These are phyloP conservation scores for Musa balbisiana DNA, from an alignment of 202 grass and related monocot species.

Conservation along the genomic window DNA sequence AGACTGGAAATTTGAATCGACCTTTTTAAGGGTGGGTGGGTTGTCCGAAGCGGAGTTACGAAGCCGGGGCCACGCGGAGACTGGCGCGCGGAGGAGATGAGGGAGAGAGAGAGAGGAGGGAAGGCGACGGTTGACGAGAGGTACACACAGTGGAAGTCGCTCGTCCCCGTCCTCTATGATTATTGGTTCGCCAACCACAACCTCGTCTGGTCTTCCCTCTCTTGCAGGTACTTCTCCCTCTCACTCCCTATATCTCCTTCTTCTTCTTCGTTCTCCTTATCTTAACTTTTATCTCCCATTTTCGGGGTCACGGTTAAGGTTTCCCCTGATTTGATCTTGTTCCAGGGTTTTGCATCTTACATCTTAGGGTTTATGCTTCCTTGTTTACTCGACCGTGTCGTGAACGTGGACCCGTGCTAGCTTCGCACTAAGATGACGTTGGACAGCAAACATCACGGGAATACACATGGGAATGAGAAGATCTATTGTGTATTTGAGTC, in stretches of 20 bases:
- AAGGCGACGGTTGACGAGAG: constrained; percentile 58
- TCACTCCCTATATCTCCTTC: neutral
- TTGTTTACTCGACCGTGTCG: neutral
- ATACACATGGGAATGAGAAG: neutral
- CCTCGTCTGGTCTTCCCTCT: constrained; percentile 47
- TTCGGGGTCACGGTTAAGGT: no score
- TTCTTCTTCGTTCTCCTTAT: neutral
- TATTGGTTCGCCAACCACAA: constrained; percentile 67
- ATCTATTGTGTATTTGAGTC: neutral
- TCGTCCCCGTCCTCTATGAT: constrained; percentile 77
- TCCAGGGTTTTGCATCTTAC: constrained; percentile 3
- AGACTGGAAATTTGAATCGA: no score
- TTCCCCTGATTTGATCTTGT: neutral
- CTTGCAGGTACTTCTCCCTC: constrained; percentile 44
- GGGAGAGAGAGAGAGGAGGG: constrained; percentile 19
- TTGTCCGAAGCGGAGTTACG: no score
- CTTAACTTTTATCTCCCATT: no score
- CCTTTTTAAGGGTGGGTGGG: no score
- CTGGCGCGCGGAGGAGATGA: constrained; percentile 28
- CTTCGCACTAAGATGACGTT: neutral
- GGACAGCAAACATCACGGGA: neutral
- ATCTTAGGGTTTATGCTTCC: neutral
- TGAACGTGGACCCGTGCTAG: neutral
- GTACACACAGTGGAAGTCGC: constrained; percentile 84
- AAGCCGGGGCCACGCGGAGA: neutral